Evolutionary conservation across 139 green algal genomes (phyloP), one percentile per base, ranked within the genome.

Genomic region (Astrephomene gubernaculifera): DNA sequence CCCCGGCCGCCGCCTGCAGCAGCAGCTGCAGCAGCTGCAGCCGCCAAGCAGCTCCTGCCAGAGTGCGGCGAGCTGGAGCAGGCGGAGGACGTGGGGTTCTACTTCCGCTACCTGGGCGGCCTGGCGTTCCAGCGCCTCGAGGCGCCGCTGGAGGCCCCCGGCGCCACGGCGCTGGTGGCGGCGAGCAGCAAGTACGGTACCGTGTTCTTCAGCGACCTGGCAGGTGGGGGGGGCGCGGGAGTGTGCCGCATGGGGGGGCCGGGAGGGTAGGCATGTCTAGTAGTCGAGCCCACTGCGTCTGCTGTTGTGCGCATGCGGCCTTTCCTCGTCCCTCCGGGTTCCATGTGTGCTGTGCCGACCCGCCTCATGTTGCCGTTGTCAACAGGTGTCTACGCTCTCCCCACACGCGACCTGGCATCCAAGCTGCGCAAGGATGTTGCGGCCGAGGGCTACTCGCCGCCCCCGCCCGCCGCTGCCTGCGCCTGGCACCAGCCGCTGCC

Each of bases 101-200:
- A 80, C 35, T 88, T 88, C 73, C 69, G 79, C 24, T 80, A 78
- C 41, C 44, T 79, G 0, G 83, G 83, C n/a, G 83, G 83, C 45
- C 19, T 88, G 19, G 57, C 67, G 0, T 88, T 88, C 25, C 24
- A 33, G 1, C 10, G 19, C 3, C 52, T 14, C 14, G 29, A 63
- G 5, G 45, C 60, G n/a, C 24, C 41, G 5, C 4, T 73, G 14
- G 44, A 39, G 2, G 61, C 64, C 4, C 64, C 83, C 2, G 83
- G 83, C 0, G 29, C 67, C 31, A 52, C 73, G 0, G n/a, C 24
- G 29, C 12, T 78, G 43, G 61, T 88, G 35, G 44, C 49, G 4
- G 60, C 41, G 0, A 43, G 52, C 61, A 76, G 57, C 49, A 75
- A 78, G 33, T 43, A 88, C 78, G 83, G 83, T 0, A 8, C 84